These are phyloP conservation scores for Litchi chinensis DNA, from an alignment of 345 rosid species.

Conservation along the genomic window DNA sequence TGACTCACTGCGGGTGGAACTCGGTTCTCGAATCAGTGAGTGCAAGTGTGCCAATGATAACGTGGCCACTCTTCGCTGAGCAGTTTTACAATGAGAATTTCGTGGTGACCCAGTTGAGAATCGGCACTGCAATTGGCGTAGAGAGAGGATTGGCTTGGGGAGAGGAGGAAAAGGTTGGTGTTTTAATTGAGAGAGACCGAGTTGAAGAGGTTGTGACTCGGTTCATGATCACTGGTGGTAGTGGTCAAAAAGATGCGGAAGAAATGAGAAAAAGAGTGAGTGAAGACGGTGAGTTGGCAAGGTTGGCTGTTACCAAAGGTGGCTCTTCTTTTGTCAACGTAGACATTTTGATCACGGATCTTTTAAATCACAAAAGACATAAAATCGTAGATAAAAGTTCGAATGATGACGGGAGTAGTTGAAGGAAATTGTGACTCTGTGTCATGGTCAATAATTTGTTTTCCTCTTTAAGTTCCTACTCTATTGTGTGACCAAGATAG, in stretches of 20 bases:
- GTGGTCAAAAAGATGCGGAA: background rate
- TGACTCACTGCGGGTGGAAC: slow-evolving; percentile 11
- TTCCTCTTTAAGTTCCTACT: too few relatives aligned
- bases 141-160: slow-evolving; percentile 12
- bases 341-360: background rate
- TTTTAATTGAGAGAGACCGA: slow-evolving; percentile 4
- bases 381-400: background rate
- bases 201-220: slow-evolving; percentile 11
- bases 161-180: slow-evolving; percentile 12
- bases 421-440: too few relatives aligned
- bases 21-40: background rate
- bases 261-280: slow-evolving; percentile 2
- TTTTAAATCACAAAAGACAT: background rate
- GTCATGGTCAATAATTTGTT: too few relatives aligned
- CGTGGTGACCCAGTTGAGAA: background rate
- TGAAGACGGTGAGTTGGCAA: background rate
- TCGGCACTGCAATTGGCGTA: background rate
- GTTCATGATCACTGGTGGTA: background rate
- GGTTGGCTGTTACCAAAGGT: background rate
- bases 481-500: too few relatives aligned
- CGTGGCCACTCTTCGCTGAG: slow-evolving; percentile 4
- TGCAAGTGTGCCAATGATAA: slow-evolving; percentile 7
- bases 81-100: slow-evolving; percentile 12
- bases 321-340: slow-evolving; percentile 2
- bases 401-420: background rate